Evolutionary conservation across 2,329 filamentous ascomycete species (phyloP).

Genomic region (Ilyonectria mors-panacis): DNA sequence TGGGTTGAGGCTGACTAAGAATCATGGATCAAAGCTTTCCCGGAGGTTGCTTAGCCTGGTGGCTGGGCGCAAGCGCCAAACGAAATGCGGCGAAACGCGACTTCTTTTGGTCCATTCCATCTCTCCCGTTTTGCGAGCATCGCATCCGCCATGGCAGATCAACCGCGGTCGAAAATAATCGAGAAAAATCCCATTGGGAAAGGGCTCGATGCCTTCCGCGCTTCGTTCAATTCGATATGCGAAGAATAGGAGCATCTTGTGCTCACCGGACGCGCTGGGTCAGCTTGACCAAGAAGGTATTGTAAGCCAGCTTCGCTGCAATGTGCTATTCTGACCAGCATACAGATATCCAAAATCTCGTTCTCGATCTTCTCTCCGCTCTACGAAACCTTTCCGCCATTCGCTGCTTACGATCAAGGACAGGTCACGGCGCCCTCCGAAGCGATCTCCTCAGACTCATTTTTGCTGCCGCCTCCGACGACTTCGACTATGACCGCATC

Average conservation of each 20-base stretch:
- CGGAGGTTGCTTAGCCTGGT: background rate
- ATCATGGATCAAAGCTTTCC: slow-evolving; percentile 8
- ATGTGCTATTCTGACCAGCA: slow-evolving; percentile 32
- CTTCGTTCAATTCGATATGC: slow-evolving; percentile 44
- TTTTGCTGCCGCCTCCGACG: no score
- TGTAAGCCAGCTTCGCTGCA: background rate
- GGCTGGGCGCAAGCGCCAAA: background rate
- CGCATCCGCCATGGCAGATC: slow-evolving; percentile 1
- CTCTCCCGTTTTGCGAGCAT: background rate
- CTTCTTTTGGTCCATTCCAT: background rate
- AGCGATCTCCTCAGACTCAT: no score
- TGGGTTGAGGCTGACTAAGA: slow-evolving; percentile 10
- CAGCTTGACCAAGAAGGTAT: slow-evolving; percentile 44
- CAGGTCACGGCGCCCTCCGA: slow-evolving; percentile 22
- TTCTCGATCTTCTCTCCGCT: no score
- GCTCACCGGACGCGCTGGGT: slow-evolving; percentile 38
- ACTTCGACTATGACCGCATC: no score
- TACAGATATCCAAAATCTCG: no score
- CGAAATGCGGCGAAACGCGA: slow-evolving; percentile 3
- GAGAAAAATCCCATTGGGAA: slow-evolving; percentile 47
- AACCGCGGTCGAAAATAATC: slow-evolving; percentile 37
- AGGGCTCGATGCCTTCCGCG: slow-evolving; percentile 46
- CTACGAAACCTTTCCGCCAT: no score
- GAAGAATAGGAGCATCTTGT: slow-evolving; percentile 35
- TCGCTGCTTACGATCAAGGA: no score